These are phyloP conservation scores for Bretziella fagacearum DNA, from an alignment of 2,329 filamentous ascomycete species.

Conservation along the genomic window DNA sequence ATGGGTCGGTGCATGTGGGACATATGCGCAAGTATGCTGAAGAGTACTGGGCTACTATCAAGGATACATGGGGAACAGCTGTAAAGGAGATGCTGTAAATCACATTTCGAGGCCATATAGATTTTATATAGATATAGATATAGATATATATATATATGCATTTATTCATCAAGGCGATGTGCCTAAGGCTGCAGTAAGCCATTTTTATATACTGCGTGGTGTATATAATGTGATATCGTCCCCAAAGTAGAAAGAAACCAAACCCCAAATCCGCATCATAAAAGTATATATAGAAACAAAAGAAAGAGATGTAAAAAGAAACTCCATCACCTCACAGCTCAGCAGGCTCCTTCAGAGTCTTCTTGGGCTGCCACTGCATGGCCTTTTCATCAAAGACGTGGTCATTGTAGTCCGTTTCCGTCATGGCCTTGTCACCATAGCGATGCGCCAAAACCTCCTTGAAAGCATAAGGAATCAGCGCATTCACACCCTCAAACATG, in stretches of 20 bases:
- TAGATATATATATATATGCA: background rate
- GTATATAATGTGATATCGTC: too few species aligned
- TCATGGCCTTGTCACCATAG: slow-evolving; percentile 36
- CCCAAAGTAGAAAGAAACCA: background rate
- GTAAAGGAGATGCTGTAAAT: background rate
- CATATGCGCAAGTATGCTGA: slow-evolving; percentile 40
- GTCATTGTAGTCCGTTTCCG: slow-evolving; percentile 32
- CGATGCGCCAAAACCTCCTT: slow-evolving; percentile 40
- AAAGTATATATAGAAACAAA: background rate
- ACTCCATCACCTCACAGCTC: slow-evolving; percentile 7
- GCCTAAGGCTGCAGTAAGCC: too few species aligned
- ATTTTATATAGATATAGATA: background rate
- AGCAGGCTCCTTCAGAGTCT: background rate
- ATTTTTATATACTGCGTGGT: too few species aligned
- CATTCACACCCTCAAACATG: slow-evolving; percentile 47
- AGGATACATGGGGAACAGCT: slow-evolving; percentile 9
- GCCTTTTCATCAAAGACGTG: slow-evolving; percentile 26
- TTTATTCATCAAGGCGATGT: background rate
- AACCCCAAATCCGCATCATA: background rate
- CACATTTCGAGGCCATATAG: background rate
- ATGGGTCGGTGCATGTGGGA: slow-evolving; percentile 42
- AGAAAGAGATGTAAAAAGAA: background rate
- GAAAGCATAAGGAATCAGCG: slow-evolving; percentile 48
- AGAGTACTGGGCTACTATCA: slow-evolving; percentile 35
- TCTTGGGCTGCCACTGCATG: slow-evolving; percentile 21